Evolutionary conservation across 1,139 yeast species (phyloP), one percentile per base, ranked within the genome.

Genomic region (Diutina siamensis): DNA sequence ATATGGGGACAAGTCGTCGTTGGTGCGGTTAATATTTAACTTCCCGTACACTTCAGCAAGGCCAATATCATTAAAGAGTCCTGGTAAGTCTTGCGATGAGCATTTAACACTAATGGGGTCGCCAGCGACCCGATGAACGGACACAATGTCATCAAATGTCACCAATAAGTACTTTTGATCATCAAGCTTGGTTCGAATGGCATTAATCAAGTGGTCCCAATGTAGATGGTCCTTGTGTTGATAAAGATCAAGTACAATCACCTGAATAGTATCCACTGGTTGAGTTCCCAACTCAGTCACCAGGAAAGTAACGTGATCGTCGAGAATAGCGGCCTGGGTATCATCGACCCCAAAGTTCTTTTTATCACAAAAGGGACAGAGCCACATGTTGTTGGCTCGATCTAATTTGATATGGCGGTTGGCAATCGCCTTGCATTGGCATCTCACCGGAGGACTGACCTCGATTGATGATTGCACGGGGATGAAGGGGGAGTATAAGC

Each of bases 281-380:
- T 20, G 12, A 13, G 32, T 8, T 5, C 42, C 42, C 1, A 25
- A n/a, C 8, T 25, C 42, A n/a, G 7, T n/a, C 25, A 17, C n/a
- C 5, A 13, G 17, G 22, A 20, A 38, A 18, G n/a, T 17, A 18
- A 38, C 42, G 2, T 10, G 10, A 10, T 22, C 21, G 21, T 15
- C 21, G n/a, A 13, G 21, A 13, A 20, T n/a, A 13, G 21, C 32
- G 1, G 13, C n/a, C 31, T 21, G 32, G 18, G 10, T 17, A 17
- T 38, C 42, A 20, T 38, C 42, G 19, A 38, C 22, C 1, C 42
- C 42, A 33, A 44, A 51, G 2, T 58, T 53, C 34, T 55, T 53
- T 32, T 58, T 57, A 9, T 54, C 55, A 50, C 74, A 69, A 44
- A 65, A 59, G 0, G 69, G 70, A 50, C 74, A 69, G 63, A 64